Evolutionary conservation across 768 basidiomycete genomes (phyloP).

Genomic region (Lactifluus volemus): DNA sequence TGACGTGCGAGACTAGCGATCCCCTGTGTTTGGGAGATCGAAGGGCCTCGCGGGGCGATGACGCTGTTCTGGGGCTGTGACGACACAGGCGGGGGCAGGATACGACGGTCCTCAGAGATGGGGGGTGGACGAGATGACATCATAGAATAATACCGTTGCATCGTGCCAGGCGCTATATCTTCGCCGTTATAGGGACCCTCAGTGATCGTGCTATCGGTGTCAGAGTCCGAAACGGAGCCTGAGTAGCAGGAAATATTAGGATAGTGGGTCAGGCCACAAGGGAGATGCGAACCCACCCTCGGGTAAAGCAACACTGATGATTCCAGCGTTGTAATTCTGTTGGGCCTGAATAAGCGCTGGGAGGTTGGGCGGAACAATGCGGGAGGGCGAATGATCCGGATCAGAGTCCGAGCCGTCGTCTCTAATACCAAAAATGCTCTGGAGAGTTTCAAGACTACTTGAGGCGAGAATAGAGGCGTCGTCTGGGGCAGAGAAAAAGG

Average conservation of each 20-base stretch:
- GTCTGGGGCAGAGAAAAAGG: slow-evolving; percentile 16
- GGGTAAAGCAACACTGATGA: slow-evolving; percentile 15
- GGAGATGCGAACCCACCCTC: slow-evolving; percentile 7
- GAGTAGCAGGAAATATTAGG: neutral
- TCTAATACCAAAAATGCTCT: slow-evolving; percentile 3
- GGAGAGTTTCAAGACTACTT: slow-evolving; percentile 18
- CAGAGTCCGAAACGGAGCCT: slow-evolving; percentile 20
- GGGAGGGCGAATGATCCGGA: slow-evolving; percentile 11
- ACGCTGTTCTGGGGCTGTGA: slow-evolving; percentile 10
- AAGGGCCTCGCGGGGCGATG: slow-evolving; percentile 1
- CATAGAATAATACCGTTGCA: slow-evolving; percentile 12
- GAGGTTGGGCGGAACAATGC: slow-evolving; percentile 14
- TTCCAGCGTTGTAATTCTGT: slow-evolving; percentile 11
- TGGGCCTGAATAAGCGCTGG: slow-evolving; percentile 20
- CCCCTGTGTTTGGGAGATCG: slow-evolving; percentile 7
- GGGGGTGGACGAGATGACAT: slow-evolving; percentile 14
- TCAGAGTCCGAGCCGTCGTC: neutral
- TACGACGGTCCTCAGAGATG: slow-evolving; percentile 15
- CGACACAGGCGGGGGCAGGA: slow-evolving; percentile 7
- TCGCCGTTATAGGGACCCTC: slow-evolving; percentile 17
- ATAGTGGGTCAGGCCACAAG: neutral
- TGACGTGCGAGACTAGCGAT: neutral
- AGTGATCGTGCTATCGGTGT: slow-evolving; percentile 19
- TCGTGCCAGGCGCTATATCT: slow-evolving; percentile 1
- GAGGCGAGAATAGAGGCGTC: slow-evolving; percentile 15